Evolutionary conservation across 1,284 basidiomycete species (phyloP), one percentile per base, ranked within the genome.

Genomic region (Fomes fomentarius): DNA sequence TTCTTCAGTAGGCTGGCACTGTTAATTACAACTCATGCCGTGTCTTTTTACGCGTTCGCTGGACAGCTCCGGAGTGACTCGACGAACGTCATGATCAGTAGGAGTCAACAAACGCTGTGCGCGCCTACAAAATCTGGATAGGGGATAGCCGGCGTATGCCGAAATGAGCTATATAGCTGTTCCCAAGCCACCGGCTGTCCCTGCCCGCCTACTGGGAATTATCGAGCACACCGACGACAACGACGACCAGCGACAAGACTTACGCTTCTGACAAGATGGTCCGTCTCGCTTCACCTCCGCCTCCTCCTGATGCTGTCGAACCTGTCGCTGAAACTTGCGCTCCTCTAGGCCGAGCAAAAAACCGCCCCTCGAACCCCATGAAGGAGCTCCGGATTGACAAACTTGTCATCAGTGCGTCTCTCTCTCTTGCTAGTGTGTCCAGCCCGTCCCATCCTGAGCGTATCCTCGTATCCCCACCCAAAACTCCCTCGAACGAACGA

Each of bases 341-440:
- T 53, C 50, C 51, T 58, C 22, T 69, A 94, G 93, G 91, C 93
- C 79, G 93, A 94, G 72, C 80, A 86, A 79, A 93, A 94, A 79
- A 89, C 89, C 66, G 80, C 90, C 74, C 91, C 73, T 85, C 87
- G 70, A 95, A 95, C 84, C 85, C 87, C 72, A 95, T 95, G 93
- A 91, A 89, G 84, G 96, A 98, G 82, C 93, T 94, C 69, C 86
- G 87, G 69, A 96, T 98, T 74, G 96, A 98, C 82, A 98, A 99
- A 86, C 91, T 99, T 74, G 96, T 98, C 81, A 95, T 99, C 86
- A 99, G 94, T 96, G 76, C 70, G 93, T 91, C 21, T 2, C 4
- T 17, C 14, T 5, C 35, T 19, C 33, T 57, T 21, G 41, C 24
- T 40, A n/a, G n/a, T n/a, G n/a, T n/a, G n/a, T n/a, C n/a, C n/a